Percentiles rank a stretch among this genome's conserved stretches.
phyloP scores from a whole-genome alignment of 2,329 filamentous ascomycete genomes.

The Microsporum ferrugineum region DNA sequence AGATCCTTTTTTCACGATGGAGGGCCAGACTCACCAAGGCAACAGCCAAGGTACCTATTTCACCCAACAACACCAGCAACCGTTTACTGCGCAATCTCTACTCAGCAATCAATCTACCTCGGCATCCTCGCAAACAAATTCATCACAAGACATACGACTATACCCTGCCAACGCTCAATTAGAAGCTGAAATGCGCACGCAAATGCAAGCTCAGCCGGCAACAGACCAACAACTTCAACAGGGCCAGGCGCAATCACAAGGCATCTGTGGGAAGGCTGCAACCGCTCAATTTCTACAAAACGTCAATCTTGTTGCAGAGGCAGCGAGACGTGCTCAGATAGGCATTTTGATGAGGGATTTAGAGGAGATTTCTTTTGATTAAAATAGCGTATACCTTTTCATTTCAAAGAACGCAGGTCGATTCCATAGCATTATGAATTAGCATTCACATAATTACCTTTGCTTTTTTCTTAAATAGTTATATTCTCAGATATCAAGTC shows the following conservation, averaged over 20 bases:
- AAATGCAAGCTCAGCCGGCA: neutral
- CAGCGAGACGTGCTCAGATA: conserved; percentile 85
- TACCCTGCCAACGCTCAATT: neutral
- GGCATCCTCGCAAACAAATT: neutral
- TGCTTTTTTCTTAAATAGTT: neutral
- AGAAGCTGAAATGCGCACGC: neutral
- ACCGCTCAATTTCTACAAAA: conserved; percentile 61
- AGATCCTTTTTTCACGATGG: neutral
- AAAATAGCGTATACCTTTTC: neutral
- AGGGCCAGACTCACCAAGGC: neutral
- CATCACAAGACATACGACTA: neutral
- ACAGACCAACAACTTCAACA: neutral
- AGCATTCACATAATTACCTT: neutral
- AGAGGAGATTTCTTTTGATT: conserved; percentile 33
- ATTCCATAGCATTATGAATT: neutral
- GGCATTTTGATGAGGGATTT: conserved; percentile 79
- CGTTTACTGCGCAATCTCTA: neutral
- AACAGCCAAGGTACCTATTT: neutral
- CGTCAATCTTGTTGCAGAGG: conserved; percentile 79
- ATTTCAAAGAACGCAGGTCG: neutral
- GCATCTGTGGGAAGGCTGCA: conserved; percentile 15
- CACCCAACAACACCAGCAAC: neutral
- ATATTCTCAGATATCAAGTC: neutral
- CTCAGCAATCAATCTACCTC: neutral
- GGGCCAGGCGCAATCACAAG: neutral